These are phyloP conservation scores for rapeseed (Brassica napus) DNA, from an alignment of 345 rosid genomes.

Conservation along the genomic window Da-Ae NC_063452.1:59984501-59985000, in stretches of 20 bases:
- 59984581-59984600: constrained; percentile 2
- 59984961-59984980: constrained; percentile 22
- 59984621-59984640: constrained; percentile 16
- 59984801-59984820: constrained; percentile 29
- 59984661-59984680: constrained; percentile 21
- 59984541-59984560: constrained; percentile 14
- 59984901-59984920: constrained; percentile 51
- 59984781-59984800: constrained; percentile 19
- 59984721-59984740: constrained; percentile 34
- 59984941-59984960: constrained; percentile 59
- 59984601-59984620: neutral
- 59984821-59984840: constrained; percentile 36
- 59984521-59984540: neutral
- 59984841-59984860: constrained; percentile 34
- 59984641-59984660: neutral
- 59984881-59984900: constrained; percentile 63
- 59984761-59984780: constrained; percentile 34
- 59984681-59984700: constrained; percentile 18
- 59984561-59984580: constrained; percentile 30
- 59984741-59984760: constrained; percentile 28
- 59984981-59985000: constrained; percentile 28
- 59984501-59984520: neutral
- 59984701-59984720: constrained; percentile 39
- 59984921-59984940: constrained; percentile 85
- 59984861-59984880: constrained; percentile 97